A percentile compares a stretch with the other conserved stretches of the same genome.
Evolutionary conservation across 2,329 filamentous ascomycete genomes (phyloP).

Genomic region (Fusarium subglutinans): DNA sequence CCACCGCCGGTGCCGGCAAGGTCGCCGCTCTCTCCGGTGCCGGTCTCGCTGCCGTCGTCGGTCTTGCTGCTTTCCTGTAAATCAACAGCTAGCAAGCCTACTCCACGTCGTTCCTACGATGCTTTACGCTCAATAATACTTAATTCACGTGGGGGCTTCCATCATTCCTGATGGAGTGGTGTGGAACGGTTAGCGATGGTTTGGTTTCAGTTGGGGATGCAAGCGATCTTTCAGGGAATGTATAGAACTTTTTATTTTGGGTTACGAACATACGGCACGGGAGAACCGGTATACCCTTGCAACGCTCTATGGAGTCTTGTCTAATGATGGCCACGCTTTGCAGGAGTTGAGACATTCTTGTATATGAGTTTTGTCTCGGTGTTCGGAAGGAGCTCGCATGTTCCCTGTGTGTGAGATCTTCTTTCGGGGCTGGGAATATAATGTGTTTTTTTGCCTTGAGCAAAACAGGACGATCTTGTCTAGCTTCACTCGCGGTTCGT

Average conservation of each 20-base stretch:
- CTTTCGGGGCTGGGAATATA: slow-evolving; percentile 46
- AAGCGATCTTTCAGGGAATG: slow-evolving; percentile 44
- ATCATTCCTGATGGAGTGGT: slow-evolving; percentile 49
- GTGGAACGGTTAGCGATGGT: slow-evolving; percentile 45
- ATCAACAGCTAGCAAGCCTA: slow-evolving; percentile 51
- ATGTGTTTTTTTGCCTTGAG: slow-evolving; percentile 43
- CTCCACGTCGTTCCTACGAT: slow-evolving; percentile 52
- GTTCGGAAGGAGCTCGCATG: slow-evolving; percentile 41
- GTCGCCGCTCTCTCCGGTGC: slow-evolving; percentile 65
- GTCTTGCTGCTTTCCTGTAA: slow-evolving; percentile 69
- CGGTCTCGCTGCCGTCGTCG: slow-evolving; percentile 68
- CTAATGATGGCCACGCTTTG: slow-evolving; percentile 46
- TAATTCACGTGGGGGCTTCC: slow-evolving; percentile 50
- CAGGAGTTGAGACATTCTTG: slow-evolving; percentile 44
- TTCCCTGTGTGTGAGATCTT: slow-evolving; percentile 40
- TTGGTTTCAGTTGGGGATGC: slow-evolving; percentile 37
- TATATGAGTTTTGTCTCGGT: slow-evolving; percentile 43
- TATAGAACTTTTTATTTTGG: slow-evolving; percentile 48
- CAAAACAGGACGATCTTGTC: slow-evolving; percentile 43
- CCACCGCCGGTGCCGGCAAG: slow-evolving; percentile 67
- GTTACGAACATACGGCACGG: slow-evolving; percentile 50
- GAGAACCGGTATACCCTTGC: slow-evolving; percentile 46
- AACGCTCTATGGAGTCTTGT: slow-evolving; percentile 45
- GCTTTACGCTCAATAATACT: slow-evolving; percentile 54
- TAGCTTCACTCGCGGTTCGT: slow-evolving; percentile 38